These are phyloP conservation scores for Geotrichum bryndzae DNA, from an alignment of 1,139 yeast species.

Conservation along the genomic window DNA sequence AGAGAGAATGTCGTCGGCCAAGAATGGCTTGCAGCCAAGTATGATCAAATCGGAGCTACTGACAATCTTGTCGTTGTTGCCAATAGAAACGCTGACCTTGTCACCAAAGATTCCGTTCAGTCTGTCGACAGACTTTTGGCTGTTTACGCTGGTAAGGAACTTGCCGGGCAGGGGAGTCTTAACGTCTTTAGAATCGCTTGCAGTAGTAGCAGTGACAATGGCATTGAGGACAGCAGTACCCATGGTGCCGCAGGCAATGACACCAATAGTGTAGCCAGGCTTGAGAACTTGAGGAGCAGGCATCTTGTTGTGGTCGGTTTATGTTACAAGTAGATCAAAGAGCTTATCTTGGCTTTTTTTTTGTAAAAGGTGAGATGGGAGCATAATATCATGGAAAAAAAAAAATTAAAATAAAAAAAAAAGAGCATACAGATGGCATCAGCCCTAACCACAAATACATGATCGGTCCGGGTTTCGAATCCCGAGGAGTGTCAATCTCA, in stretches of 20 bases:
- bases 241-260: conserved; percentile 93
- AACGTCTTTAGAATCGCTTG: conserved; percentile 24
- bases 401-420: neutral
- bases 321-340: neutral
- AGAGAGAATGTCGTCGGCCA: conserved; percentile 54
- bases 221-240: conserved; percentile 94
- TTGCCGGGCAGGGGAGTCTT: conserved; percentile 46
- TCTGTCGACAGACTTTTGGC: conserved; percentile 46
- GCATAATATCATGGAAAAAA: neutral
- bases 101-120: conserved; percentile 43
- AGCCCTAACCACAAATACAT: no score
- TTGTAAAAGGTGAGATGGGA: neutral
- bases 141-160: conserved; percentile 71
- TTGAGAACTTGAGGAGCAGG: conserved; percentile 19
- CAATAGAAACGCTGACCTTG: conserved; percentile 50
- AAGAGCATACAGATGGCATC: neutral
- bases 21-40: conserved; percentile 81
- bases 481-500: no score
- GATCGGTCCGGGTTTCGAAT: no score
- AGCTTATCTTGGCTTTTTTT: neutral
- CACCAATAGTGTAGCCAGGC: conserved; percentile 58
- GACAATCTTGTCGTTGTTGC: conserved; percentile 55
- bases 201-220: conserved; percentile 46
- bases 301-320: neutral
- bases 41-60: conserved; percentile 61